Percentiles rank a stretch among this genome's conserved stretches.
These are phyloP conservation scores for Aspergillus tanneri DNA, from an alignment of 2,329 filamentous ascomycete genomes.

Conservation along the genomic window DNA sequence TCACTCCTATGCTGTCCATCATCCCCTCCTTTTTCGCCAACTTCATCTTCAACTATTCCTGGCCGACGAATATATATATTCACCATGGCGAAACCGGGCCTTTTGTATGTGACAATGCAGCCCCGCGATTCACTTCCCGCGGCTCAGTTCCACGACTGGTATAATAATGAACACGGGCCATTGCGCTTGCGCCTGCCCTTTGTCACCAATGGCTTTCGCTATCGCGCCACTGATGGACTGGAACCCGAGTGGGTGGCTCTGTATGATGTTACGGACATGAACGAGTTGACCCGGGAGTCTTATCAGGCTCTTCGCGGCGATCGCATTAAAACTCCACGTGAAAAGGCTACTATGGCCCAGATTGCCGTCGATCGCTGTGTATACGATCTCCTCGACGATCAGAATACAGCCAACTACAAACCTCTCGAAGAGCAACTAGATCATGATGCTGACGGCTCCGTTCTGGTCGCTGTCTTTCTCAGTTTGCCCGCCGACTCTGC, in stretches of 20 bases:
- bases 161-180: slow-evolving; percentile 90
- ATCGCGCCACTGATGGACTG: slow-evolving; percentile 63
- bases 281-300: slow-evolving; percentile 62
- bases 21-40: not conserved
- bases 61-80: not conserved
- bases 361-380: slow-evolving; percentile 69
- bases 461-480: slow-evolving; percentile 63
- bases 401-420: slow-evolving; percentile 57
- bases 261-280: slow-evolving; percentile 78
- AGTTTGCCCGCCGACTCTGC: slow-evolving; percentile 58
- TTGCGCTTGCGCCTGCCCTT: slow-evolving; percentile 72
- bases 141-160: slow-evolving; percentile 84
- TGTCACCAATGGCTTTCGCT: slow-evolving; percentile 76
- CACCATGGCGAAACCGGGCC: slow-evolving; percentile 55
- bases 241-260: slow-evolving; percentile 71
- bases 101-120: slow-evolving; percentile 86
- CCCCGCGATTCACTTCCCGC: slow-evolving; percentile 64
- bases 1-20: not conserved
- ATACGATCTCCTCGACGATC: slow-evolving; percentile 64
- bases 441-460: slow-evolving; percentile 58
- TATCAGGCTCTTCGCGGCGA: slow-evolving; percentile 58
- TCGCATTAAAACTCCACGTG: slow-evolving; percentile 57
- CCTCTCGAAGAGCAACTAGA: slow-evolving; percentile 61
- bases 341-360: slow-evolving; percentile 62
- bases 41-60: not conserved